Evolutionary conservation across 176 grass and related monocot genomes (phyloP), one percentile per base, ranked within the genome.

Genomic region (Eragrostis curvula): DNA sequence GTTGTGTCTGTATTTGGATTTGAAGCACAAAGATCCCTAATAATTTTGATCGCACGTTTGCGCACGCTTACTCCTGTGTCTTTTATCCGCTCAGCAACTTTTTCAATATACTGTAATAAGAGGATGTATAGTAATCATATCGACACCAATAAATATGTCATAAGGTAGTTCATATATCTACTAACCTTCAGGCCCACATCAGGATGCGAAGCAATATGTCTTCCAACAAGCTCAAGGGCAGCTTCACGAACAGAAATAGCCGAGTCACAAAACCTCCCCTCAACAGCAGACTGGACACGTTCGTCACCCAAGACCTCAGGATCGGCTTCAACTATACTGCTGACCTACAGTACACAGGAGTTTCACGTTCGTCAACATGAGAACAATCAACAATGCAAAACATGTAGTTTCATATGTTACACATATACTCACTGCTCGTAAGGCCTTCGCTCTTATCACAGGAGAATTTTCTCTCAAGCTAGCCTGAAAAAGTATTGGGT

Each of bases 221-320:
- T 92, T 42, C 96, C 96, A 83, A 99, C 96, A 86, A 99, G 93
- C 73, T 99, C 96, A 83, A 99, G 86, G 29, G 96, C 96, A 93
- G 96, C 96, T 99, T 99, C 96, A 75, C 96, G 89, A 86, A 99
- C 96, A 86, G 96, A 99, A 72, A 99, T 99, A 78, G 96, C 96
- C 3, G 96, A 94, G 72, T 99, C 96, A 60, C 96, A 99, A 88
- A 99, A 99, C 59, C 96, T 91, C 75, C 96, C 96, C 90, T 99
- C 96, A 86, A 99, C 96, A 88, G 96, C 96, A 74, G 75, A 88
- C 88, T 99, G 96, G 56, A 99, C 91, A 73, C 93, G 92, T 72
- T 93, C 94, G 73, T 99, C 93, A 88, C 93, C 89, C 79, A 99
- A 85, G 42, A 99, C 96, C 82, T 99, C 91, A 77, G 96, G 96